Evolutionary conservation across 179 eudicot genomes (phyloP).

Genomic region (Carnegiea gigantea): DNA sequence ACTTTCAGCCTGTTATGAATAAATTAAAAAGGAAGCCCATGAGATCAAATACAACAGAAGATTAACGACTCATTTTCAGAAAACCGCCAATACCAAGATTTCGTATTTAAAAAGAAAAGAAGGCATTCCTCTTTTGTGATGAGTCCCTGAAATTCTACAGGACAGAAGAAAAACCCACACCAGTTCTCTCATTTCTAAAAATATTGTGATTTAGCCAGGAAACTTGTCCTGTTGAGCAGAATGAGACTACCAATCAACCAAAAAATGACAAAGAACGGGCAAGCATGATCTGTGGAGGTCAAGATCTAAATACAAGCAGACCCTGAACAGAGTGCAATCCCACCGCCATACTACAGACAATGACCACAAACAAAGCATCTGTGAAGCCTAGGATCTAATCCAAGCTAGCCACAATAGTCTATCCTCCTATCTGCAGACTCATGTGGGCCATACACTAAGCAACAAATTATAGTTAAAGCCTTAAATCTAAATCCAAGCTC

Average conservation of each 20-base stretch:
- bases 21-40: not conserved
- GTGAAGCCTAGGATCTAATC: not conserved
- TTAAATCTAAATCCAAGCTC: not conserved
- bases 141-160: not conserved
- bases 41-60: not conserved
- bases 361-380: not conserved
- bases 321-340: not conserved
- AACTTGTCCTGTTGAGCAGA: not conserved
- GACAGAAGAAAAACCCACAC: not conserved
- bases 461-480: not conserved
- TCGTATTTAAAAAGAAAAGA: not conserved
- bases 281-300: not conserved
- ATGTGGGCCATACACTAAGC: not conserved
- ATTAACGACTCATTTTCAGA: not conserved
- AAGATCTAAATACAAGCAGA: not conserved
- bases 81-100: not conserved
- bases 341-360: too few relatives aligned
- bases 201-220: not conserved
- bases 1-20: constrained; percentile 78
- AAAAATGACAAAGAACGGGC: not conserved
- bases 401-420: not conserved
- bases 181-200: not conserved
- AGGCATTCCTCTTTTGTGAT: not conserved
- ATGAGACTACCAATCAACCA: not conserved
- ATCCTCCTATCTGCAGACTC: not conserved